Percentiles rank a stretch among this genome's conserved stretches.
These are phyloP conservation scores for Lojkania enalia DNA, from an alignment of 2,329 filamentous ascomycete genomes.

Conservation along the genomic window DNA sequence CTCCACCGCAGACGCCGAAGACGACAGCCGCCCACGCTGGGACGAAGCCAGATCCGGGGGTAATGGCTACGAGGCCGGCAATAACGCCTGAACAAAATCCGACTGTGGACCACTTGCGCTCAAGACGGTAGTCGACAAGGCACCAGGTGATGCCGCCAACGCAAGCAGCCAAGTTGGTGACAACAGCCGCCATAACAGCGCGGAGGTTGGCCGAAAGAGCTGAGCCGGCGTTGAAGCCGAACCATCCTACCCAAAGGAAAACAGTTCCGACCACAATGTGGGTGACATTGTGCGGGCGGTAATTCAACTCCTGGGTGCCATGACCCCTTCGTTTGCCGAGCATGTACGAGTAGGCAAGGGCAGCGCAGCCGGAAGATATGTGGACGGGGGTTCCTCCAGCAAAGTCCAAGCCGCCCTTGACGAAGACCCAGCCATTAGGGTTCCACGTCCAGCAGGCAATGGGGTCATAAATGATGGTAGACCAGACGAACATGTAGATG, in stretches of 20 bases:
- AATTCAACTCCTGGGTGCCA: conserved; percentile 86
- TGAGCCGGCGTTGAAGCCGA: conserved; percentile 89
- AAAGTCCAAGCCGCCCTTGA: conserved; percentile 82
- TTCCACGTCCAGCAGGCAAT: conserved; percentile 98
- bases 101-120: conserved; percentile 90
- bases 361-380: conserved; percentile 79
- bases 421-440: conserved; percentile 74
- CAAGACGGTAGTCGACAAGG: conserved; percentile 82
- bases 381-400: conserved; percentile 90
- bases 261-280: conserved; percentile 91
- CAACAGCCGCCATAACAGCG: conserved; percentile 82
- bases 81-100: conserved; percentile 92
- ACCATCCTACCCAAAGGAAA: conserved; percentile 95
- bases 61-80: conserved; percentile 84
- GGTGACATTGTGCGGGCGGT: conserved; percentile 89
- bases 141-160: conserved; percentile 89
- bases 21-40: conserved; percentile 82
- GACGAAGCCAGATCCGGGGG: conserved; percentile 83
- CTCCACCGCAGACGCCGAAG: conserved; percentile 75
- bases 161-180: conserved; percentile 83
- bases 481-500: conserved; percentile 92
- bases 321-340: conserved; percentile 83
- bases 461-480: conserved; percentile 86
- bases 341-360: conserved; percentile 89
- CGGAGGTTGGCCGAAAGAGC: conserved; percentile 80